Base-by-base conservation (phyloP, 331 rosid species). In the Spiraea crenata region DNA sequence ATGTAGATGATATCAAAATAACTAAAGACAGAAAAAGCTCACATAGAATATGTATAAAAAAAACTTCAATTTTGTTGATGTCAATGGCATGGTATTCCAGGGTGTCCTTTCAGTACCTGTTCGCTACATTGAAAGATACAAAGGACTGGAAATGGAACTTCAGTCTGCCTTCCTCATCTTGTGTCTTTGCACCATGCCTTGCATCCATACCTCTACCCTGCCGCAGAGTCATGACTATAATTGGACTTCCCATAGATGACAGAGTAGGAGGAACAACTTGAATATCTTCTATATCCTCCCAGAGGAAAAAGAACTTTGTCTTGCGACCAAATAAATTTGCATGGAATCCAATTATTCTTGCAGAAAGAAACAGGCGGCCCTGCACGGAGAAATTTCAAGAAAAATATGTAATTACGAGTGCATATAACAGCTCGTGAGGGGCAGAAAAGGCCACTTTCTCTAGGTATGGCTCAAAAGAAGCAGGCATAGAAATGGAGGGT, bases 251-350 rank as follows among this genome's bases (percentile, higher is more conserved):
- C 99, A 95, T 91, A 20, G 99, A 95, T 19, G 98, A 85, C 55
- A 95, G 82, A 55, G 96, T 84, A 51, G 99, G 96, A 52, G 93
- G 79, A 81, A 80, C 66, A 62, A 89, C 79, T 57, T 89, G 85
- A 63, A 95, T 86, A 51, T 89, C 96, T 74, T 95, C 98, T 63
- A 95, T 82, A 78, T 95, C 99, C 78, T 91, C 99, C 99, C 99
- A 95, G 72, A 95, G 92, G 72, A 91, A 85, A 76, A 85, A 95
- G 87, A 91, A 95, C 55, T 83, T 91, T 25, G 99, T 95, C 86
- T 83, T 95, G 81, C 81, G 89, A 68, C 98, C 98, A 72, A 95
- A 91, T 71, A 95, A 81, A 74, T 95, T 95, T 76, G 98, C 91
- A 85, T 88, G 89, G 81, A 91, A 95, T 51, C 99, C 99, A 77